A percentile compares a stretch with the other conserved stretches of the same genome.
Conservation (phyloP, 225 moss, liverwort and hornwort species). For the Asterella californica region DNA sequence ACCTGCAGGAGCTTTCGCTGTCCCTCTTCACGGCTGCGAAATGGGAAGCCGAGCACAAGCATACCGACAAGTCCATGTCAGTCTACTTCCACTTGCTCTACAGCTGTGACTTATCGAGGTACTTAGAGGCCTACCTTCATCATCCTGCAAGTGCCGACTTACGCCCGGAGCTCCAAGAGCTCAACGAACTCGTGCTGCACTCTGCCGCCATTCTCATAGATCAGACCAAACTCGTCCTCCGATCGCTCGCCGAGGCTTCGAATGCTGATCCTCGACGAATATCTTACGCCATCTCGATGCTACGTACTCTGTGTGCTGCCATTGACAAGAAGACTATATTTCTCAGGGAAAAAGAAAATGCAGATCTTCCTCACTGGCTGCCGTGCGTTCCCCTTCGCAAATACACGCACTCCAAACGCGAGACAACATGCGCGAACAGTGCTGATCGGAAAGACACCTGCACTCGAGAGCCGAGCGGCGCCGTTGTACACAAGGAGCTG, state of each 20-base stretch:
- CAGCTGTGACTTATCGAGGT: not conserved
- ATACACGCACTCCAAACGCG: not conserved
- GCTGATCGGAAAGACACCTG: not conserved
- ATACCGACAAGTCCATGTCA: not conserved
- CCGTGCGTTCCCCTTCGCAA: not conserved
- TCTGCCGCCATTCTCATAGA: not conserved
- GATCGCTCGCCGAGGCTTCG: not conserved
- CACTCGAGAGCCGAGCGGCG: not conserved
- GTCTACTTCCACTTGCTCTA: not conserved
- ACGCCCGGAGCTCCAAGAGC: not conserved
- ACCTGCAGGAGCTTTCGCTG: not conserved
- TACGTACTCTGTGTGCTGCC: not conserved
- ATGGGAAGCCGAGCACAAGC: not conserved
- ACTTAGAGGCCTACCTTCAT: conserved; percentile 4
- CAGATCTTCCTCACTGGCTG: not conserved
- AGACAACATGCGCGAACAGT: not conserved
- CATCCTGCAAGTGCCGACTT: not conserved
- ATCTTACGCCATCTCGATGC: not conserved
- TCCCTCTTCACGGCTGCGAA: conserved; percentile 5
- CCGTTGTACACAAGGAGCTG: not conserved
- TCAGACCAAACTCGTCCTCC: conserved; percentile 1
- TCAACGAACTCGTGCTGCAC: conserved; percentile 10
- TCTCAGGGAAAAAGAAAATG: not conserved
- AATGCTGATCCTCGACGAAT: conserved; percentile 3
- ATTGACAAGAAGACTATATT: not conserved